Evolutionary conservation across 2,329 filamentous ascomycete species (phyloP).

Genomic region (Aspergillus brunneoviolaceus): DNA sequence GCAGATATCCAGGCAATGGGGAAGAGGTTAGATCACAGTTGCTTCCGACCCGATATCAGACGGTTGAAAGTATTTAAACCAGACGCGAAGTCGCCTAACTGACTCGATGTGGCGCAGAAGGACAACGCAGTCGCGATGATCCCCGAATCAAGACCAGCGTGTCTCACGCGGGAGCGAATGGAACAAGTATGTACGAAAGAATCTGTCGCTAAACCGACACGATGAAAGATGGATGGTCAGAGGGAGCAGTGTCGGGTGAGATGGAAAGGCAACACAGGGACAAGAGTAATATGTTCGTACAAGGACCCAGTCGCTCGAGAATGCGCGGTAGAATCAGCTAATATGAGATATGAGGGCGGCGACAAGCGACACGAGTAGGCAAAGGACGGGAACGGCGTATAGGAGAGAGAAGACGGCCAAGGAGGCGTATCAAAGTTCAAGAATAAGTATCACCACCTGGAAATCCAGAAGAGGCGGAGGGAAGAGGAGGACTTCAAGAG

Average conservation of each 20-base stretch:
- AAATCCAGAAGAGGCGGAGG: slow-evolving; percentile 6
- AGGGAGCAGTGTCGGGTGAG: slow-evolving; percentile 4
- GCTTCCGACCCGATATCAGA: slow-evolving; percentile 10
- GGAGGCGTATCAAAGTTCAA: slow-evolving; percentile 2
- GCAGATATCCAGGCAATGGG: slow-evolving; percentile 23
- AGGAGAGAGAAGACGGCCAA: slow-evolving; percentile 7
- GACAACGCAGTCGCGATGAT: slow-evolving; percentile 13
- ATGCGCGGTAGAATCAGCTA: slow-evolving; percentile 23
- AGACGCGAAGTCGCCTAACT: slow-evolving; percentile 14
- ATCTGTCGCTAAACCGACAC: slow-evolving; percentile 11
- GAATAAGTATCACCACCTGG: slow-evolving; percentile 10
- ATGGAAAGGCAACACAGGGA: slow-evolving; percentile 7
- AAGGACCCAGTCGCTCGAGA: slow-evolving; percentile 16
- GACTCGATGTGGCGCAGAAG: slow-evolving; percentile 3
- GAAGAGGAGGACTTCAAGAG: slow-evolving; percentile 9
- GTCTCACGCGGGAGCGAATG: slow-evolving; percentile 17
- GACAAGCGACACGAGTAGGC: slow-evolving; percentile 20
- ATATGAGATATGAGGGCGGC: slow-evolving; percentile 14
- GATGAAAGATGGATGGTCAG: not conserved
- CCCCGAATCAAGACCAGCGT: slow-evolving; percentile 12
- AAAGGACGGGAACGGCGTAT: slow-evolving; percentile 24
- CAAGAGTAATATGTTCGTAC: slow-evolving; percentile 15
- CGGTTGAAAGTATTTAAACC: not conserved
- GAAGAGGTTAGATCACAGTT: slow-evolving; percentile 16
- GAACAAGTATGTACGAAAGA: slow-evolving; percentile 11